Conservation (phyloP, 1,284 basidiomycete species). For the Tilletiopsis washingtonensis region DNA sequence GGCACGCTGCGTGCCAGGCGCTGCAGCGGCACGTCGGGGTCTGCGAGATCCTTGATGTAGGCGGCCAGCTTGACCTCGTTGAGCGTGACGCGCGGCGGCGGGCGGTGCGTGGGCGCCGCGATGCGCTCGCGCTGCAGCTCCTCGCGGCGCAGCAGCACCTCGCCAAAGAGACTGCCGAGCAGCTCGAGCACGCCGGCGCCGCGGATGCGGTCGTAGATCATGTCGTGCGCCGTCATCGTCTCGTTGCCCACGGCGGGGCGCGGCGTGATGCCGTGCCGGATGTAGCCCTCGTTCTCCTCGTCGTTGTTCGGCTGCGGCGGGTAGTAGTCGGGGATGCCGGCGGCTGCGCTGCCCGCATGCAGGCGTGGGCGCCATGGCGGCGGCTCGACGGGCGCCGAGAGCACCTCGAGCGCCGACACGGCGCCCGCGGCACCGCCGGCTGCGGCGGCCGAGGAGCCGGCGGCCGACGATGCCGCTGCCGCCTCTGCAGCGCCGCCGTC, state of each 20-base stretch:
- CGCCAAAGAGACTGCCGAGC: conserved; percentile 24
- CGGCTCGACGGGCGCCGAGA: no score
- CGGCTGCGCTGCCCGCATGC: conserved; percentile 15
- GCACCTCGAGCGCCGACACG: no score
- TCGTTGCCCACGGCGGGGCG: conserved; percentile 49
- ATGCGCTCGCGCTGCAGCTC: conserved; percentile 11
- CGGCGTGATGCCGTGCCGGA: conserved; percentile 69
- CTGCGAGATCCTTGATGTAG: conserved; percentile 85
- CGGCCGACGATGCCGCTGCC: no score
- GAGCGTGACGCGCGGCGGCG: conserved; percentile 63
- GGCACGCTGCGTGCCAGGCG: conserved; percentile 83
- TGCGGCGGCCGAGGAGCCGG: no score
- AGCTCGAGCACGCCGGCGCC: conserved; percentile 16
- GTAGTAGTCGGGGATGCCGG: conserved; percentile 61
- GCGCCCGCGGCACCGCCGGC: no score
- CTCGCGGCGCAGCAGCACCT: conserved; percentile 19
- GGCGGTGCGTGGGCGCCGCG: conserved; percentile 9
- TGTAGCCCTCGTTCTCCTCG: conserved; percentile 63
- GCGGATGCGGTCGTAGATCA: conserved; percentile 52
- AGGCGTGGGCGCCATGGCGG: conserved; percentile 38
- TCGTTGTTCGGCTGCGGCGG: conserved; percentile 65
- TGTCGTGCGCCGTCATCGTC: conserved; percentile 54
- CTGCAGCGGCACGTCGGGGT: conserved; percentile 75
- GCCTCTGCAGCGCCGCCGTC: no score
- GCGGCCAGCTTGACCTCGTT: conserved; percentile 78